These are phyloP conservation scores for Fragaria nilgerrensis DNA, from an alignment of 306 rosid genomes.

Conservation along the genomic window DNA sequence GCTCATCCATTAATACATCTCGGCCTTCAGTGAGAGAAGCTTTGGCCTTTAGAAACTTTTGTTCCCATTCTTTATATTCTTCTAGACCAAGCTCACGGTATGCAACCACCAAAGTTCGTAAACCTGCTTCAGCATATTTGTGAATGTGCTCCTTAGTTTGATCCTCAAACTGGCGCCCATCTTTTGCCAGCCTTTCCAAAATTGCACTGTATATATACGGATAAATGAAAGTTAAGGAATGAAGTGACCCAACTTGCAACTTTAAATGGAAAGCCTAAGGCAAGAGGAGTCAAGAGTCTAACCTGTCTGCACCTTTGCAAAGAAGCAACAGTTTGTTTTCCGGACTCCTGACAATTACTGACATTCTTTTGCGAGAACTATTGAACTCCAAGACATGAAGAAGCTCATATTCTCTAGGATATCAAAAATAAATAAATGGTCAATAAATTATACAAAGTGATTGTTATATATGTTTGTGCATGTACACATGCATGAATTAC, in stretches of 20 bases:
- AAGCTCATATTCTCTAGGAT: constrained; percentile 61
- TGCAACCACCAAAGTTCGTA: constrained; percentile 71
- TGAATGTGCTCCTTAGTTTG: constrained; percentile 67
- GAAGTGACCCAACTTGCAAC: constrained; percentile 28
- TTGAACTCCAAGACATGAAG: constrained; percentile 81
- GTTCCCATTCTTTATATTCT: constrained; percentile 62
- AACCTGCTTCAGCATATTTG: constrained; percentile 82
- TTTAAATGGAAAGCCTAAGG: constrained; percentile 15
- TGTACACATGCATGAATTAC: background rate
- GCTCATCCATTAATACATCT: constrained; percentile 50
- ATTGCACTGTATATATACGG: constrained; percentile 54
- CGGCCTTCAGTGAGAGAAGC: constrained; percentile 52
- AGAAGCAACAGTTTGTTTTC: constrained; percentile 65
- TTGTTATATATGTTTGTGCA: no score
- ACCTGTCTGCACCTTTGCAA: constrained; percentile 98
- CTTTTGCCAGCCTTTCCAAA: constrained; percentile 64
- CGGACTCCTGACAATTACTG: constrained; percentile 71
- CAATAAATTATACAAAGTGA: background rate
- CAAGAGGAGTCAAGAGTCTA: constrained; percentile 26
- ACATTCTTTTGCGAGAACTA: constrained; percentile 92
- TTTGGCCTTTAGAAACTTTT: constrained; percentile 58
- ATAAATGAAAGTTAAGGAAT: constrained; percentile 28
- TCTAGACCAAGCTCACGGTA: constrained; percentile 61
- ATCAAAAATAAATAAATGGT: constrained; percentile 16
- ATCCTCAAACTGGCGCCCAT: constrained; percentile 64